A percentile compares a stretch with the other conserved stretches of the same genome.
Conservation (phyloP, 1,284 basidiomycete genomes). For the Ceratobasidium sp. region DNA sequence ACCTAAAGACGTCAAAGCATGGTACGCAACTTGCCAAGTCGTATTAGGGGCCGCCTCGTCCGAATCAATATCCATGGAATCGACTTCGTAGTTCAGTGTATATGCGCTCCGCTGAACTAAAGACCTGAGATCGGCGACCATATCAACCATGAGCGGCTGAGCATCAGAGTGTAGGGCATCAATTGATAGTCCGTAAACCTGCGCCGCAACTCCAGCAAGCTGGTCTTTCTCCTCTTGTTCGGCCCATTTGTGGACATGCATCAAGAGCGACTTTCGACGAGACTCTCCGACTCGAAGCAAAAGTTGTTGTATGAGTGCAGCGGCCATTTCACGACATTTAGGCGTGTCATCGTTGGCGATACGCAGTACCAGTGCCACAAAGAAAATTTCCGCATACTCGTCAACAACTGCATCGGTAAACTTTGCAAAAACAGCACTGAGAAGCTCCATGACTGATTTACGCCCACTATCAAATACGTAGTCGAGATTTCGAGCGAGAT, state of each 20-base stretch:
- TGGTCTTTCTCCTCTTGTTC: conserved; percentile 68
- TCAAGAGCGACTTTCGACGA: conserved; percentile 68
- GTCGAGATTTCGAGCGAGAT: conserved; percentile 92
- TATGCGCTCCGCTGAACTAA: conserved; percentile 64
- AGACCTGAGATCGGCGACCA: conserved; percentile 69
- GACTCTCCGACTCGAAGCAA: conserved; percentile 73
- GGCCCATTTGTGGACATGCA: conserved; percentile 86
- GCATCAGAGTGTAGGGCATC: conserved; percentile 69
- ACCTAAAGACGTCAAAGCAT: conserved; percentile 72
- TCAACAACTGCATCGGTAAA: conserved; percentile 81
- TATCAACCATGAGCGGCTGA: conserved; percentile 60
- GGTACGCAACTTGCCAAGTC: conserved; percentile 84
- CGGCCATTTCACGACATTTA: conserved; percentile 89
- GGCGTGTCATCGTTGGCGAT: conserved; percentile 93
- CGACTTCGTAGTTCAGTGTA: conserved; percentile 52
- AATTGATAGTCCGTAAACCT: conserved; percentile 83
- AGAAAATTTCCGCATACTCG: conserved; percentile 90
- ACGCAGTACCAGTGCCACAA: conserved; percentile 91
- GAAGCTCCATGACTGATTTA: conserved; percentile 90
- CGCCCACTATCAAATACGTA: conserved; percentile 93
- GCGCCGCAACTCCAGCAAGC: conserved; percentile 77
- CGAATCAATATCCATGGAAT: conserved; percentile 60
- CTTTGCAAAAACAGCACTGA: conserved; percentile 85
- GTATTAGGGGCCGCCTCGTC: not conserved
- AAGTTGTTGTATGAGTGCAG: conserved; percentile 81